phyloP scores from a whole-genome alignment of 208 protist genomes.

The Kentomonas sorsogonicus region DNA sequence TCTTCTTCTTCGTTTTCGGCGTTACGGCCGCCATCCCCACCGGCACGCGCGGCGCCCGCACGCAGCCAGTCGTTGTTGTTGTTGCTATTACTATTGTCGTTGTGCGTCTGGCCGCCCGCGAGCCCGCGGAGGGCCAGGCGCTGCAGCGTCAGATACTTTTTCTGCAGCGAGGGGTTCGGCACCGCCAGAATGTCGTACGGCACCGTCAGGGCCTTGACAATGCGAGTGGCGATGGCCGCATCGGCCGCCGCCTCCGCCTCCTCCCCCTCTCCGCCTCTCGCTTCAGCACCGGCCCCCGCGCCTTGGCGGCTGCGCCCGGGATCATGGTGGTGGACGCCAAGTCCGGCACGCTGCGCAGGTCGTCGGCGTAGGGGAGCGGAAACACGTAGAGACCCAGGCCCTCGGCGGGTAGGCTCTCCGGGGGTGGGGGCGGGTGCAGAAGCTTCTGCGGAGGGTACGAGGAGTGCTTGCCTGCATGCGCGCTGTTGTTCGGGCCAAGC shows the following conservation, averaged over 20 bases:
- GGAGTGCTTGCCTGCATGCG: too few relatives aligned
- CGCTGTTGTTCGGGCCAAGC: too few relatives aligned
- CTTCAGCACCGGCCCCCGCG: conserved; percentile 4
- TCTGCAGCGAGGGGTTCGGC: conserved; percentile 73
- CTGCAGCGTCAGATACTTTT: conserved; percentile 44
- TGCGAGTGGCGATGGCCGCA: conserved; percentile 27
- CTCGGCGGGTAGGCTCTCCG: too few relatives aligned
- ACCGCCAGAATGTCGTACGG: conserved; percentile 48
- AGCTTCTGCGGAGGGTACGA: too few relatives aligned
- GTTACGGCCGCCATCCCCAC: not conserved
- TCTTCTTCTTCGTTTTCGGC: too few relatives aligned
- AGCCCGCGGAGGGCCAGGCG: conserved; percentile 24
- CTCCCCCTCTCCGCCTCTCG: not conserved
- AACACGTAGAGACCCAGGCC: conserved; percentile 80
- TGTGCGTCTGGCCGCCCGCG: not conserved
- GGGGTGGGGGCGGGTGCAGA: too few relatives aligned
- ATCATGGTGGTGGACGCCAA: conserved; percentile 13
- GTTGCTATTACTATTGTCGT: too few relatives aligned
- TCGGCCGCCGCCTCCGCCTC: conserved; percentile 11
- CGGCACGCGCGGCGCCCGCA: not conserved
- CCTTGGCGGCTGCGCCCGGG: too few relatives aligned
- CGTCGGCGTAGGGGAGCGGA: conserved; percentile 79
- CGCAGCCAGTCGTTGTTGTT: too few relatives aligned
- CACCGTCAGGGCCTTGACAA: conserved; percentile 51
- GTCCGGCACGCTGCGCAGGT: conserved; percentile 40